These are phyloP conservation scores for Aegilops longissima DNA, from an alignment of 176 grass and related monocot species.

Conservation along the genomic window DNA sequence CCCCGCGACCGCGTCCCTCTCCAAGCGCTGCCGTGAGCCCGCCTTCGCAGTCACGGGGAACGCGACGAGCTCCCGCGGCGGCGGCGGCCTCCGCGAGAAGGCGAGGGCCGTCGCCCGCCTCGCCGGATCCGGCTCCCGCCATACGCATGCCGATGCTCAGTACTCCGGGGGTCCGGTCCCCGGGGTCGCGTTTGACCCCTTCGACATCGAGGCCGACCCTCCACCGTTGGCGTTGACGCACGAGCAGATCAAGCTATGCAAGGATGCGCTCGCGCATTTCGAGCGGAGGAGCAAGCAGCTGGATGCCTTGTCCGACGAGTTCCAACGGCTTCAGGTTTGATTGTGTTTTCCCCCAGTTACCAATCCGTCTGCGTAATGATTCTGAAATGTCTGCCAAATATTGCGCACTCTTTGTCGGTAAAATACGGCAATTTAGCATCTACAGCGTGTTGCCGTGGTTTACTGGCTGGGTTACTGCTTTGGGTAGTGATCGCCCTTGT, in stretches of 20 bases:
- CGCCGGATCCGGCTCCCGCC: not conserved
- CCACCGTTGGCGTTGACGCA: slow-evolving; percentile 32
- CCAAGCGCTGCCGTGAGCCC: not conserved
- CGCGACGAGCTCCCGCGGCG: slow-evolving; percentile 21
- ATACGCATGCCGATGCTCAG: not conserved
- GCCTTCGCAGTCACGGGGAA: not conserved
- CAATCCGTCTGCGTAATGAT: not conserved
- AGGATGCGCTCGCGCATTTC: slow-evolving; percentile 58
- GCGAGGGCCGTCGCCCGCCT: not conserved
- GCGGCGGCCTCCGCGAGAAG: slow-evolving; percentile 1
- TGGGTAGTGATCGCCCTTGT: not conserved
- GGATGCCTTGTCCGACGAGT: slow-evolving; percentile 43
- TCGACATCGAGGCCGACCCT: slow-evolving; percentile 32
- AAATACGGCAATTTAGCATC: not conserved
- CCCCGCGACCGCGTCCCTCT: not conserved
- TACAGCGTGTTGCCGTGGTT: not conserved
- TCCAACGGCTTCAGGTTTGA: slow-evolving; percentile 55
- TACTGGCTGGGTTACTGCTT: not conserved
- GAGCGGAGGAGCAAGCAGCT: slow-evolving; percentile 37
- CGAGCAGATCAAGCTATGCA: slow-evolving; percentile 56
- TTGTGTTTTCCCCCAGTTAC: not conserved
- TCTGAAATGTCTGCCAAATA: not conserved
- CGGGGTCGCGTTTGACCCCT: slow-evolving; percentile 33
- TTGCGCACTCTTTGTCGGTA: not conserved
- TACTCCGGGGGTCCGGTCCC: not conserved